Conservation (phyloP, 805 yeast species). For the Tetrapisispora taiwanensis region DNA sequence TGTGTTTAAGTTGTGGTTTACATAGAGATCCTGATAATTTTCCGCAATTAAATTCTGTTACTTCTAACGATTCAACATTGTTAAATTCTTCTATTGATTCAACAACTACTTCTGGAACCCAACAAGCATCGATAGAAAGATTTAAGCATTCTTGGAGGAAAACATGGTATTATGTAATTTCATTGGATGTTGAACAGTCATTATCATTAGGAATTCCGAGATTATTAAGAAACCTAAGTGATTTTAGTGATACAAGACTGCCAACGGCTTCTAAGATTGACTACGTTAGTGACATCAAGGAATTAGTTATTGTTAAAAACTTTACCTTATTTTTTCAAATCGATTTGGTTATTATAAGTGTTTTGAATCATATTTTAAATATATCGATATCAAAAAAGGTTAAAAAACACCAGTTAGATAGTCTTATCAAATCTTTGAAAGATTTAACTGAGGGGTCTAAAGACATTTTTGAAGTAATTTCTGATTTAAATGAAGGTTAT, state of each 20-base stretch:
- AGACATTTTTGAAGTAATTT: constrained; percentile 20
- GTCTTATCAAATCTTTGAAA: constrained; percentile 26
- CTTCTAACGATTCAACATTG: constrained; percentile 2
- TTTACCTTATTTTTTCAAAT: constrained; percentile 38
- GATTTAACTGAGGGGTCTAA: constrained; percentile 28
- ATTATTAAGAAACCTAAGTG: constrained; percentile 29
- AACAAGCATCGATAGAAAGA: constrained; percentile 16
- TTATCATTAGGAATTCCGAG: constrained; percentile 35
- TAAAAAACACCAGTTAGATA: constrained; percentile 32
- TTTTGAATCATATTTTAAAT: constrained; percentile 26
- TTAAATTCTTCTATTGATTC: background rate
- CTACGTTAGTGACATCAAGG: constrained; percentile 32
- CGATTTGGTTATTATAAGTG: constrained; percentile 33
- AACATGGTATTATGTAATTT: constrained; percentile 42
- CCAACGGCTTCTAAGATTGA: constrained; percentile 33
- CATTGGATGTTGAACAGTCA: constrained; percentile 35
- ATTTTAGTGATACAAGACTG: constrained; percentile 35
- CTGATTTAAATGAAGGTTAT: constrained; percentile 22
- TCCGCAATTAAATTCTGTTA: constrained; percentile 30
- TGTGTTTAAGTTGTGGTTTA: constrained; percentile 58
- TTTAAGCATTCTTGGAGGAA: constrained; percentile 46
- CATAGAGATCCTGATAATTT: constrained; percentile 57
- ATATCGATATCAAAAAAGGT: constrained; percentile 32
- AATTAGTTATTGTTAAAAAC: constrained; percentile 38
- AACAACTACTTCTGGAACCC: background rate